These are phyloP conservation scores for Mycena filopes DNA, from an alignment of 768 basidiomycete genomes.

Conservation along the genomic window DNA sequence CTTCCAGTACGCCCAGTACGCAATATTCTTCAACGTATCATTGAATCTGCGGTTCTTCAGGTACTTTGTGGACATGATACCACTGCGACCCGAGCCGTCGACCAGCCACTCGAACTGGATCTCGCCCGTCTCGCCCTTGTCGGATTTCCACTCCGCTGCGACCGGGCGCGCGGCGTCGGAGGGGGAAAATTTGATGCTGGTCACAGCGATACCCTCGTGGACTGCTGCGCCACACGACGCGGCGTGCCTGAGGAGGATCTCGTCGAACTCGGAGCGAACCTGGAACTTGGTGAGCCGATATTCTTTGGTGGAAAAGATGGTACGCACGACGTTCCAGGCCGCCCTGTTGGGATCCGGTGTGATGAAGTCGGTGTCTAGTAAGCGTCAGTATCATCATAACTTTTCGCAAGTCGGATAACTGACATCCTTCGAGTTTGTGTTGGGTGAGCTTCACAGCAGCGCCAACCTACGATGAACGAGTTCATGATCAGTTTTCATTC, in stretches of 20 bases:
- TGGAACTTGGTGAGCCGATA: conserved; percentile 32
- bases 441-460: conserved; percentile 54
- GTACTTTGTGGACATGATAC: conserved; percentile 69
- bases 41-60: conserved; percentile 66
- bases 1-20: conserved; percentile 76
- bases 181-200: conserved; percentile 55
- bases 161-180: conserved; percentile 46
- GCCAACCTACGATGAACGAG: conserved; percentile 42
- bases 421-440: conserved; percentile 49
- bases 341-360: conserved; percentile 57
- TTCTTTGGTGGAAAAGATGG: neutral
- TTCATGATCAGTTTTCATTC: neutral
- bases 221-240: conserved; percentile 56
- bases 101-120: conserved; percentile 70
- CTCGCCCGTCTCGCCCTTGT: conserved; percentile 46
- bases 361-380: conserved; percentile 67
- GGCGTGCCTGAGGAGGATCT: conserved; percentile 67
- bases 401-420: conserved; percentile 25
- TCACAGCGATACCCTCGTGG: conserved; percentile 58
- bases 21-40: conserved; percentile 65
- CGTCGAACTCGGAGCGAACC: conserved; percentile 68
- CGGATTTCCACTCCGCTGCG: conserved; percentile 50
- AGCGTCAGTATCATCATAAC: neutral
- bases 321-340: conserved; percentile 72
- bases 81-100: conserved; percentile 72